Evolutionary conservation across 2,329 filamentous ascomycete genomes (phyloP).

Genomic region (Ambrosiella beaveri): DNA sequence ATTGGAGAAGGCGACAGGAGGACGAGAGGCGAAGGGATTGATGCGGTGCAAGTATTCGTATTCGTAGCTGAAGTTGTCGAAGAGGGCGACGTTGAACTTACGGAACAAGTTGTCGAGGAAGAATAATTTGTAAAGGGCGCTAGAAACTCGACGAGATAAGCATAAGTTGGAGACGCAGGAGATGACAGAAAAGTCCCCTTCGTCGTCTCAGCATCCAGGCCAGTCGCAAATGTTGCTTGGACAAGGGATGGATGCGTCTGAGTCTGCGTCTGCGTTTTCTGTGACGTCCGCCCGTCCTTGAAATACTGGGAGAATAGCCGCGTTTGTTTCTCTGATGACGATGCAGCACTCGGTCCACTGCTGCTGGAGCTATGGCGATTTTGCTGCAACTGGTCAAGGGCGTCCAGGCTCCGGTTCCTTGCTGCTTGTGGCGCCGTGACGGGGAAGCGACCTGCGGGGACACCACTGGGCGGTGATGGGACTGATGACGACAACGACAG

Average conservation of each 20-base stretch:
- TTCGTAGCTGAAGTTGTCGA: slow-evolving; percentile 16
- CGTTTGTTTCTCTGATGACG: slow-evolving; percentile 2
- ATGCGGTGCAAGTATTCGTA: slow-evolving; percentile 14
- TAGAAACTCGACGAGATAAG: slow-evolving; percentile 2
- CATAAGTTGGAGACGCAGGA: background rate
- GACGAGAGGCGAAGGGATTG: slow-evolving; percentile 8
- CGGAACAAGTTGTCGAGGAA: background rate
- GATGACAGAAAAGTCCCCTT: background rate
- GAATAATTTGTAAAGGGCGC: background rate
- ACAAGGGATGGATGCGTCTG: background rate
- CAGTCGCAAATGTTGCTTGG: background rate
- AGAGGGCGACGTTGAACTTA: background rate
- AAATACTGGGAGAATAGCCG: background rate
- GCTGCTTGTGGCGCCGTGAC: background rate
- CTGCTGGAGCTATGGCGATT: slow-evolving; percentile 1
- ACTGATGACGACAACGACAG: slow-evolving; percentile 2
- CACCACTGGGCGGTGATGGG: background rate
- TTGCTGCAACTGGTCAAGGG: background rate
- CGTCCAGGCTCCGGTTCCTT: background rate
- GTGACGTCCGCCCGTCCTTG: background rate
- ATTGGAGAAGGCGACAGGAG: slow-evolving; percentile 4
- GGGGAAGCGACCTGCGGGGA: background rate
- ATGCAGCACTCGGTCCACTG: background rate
- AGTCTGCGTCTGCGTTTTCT: too few species aligned
- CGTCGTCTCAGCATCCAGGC: background rate